A percentile compares a stretch with the other conserved stretches of the same genome.
phyloP scores from a whole-genome alignment of 108 stramenopile genomes.

The Pseudonitzschia multistriata region DNA sequence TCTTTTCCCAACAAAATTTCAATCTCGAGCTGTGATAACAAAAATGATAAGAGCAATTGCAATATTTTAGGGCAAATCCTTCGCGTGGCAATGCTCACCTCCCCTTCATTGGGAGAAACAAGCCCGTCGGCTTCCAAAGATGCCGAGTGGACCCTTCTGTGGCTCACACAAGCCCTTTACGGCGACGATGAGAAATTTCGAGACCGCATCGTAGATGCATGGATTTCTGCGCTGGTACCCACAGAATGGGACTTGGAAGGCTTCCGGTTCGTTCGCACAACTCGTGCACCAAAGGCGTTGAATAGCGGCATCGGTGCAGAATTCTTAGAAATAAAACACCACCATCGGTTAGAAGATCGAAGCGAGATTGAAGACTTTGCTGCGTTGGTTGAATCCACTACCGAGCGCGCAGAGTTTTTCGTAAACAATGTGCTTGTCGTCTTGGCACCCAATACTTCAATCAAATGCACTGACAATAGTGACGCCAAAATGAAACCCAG shows the following conservation, averaged over 20 bases:
- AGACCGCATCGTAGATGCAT: neutral
- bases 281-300: neutral
- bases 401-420: constrained; percentile 10
- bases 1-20: neutral
- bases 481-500: neutral
- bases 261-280: neutral
- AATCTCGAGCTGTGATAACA: neutral
- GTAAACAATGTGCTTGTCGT: constrained; percentile 2
- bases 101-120: neutral
- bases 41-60: neutral
- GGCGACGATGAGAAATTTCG: neutral
- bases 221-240: neutral
- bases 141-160: constrained; percentile 10
- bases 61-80: constrained; percentile 47
- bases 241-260: neutral
- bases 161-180: constrained; percentile 6
- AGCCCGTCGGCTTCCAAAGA: neutral
- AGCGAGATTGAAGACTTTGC: neutral
- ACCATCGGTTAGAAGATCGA: neutral
- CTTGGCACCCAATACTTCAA: neutral
- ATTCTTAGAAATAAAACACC: neutral
- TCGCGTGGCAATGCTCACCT: constrained; percentile 35
- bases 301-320: neutral
- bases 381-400: neutral
- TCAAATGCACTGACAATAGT: neutral